These are phyloP conservation scores for Penicillium paneum DNA, from an alignment of 2,329 filamentous ascomycete genomes.

Conservation along the genomic window DNA sequence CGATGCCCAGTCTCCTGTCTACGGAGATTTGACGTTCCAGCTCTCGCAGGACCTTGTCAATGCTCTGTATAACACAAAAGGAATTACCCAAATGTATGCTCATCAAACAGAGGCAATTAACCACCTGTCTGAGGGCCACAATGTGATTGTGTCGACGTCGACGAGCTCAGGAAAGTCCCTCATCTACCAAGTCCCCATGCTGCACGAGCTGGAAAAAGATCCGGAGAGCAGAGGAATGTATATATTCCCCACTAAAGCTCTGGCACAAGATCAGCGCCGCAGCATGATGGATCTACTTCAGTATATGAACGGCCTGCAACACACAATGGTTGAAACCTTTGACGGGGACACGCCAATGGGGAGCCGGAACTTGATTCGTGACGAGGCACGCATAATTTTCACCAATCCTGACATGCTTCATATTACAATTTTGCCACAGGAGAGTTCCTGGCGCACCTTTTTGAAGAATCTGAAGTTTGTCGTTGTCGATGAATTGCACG, in stretches of 20 bases:
- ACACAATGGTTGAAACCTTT: slow-evolving; percentile 82
- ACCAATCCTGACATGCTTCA: slow-evolving; percentile 99
- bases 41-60: slow-evolving; percentile 93
- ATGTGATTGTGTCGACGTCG: slow-evolving; percentile 91
- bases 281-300: slow-evolving; percentile 80
- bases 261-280: slow-evolving; percentile 89
- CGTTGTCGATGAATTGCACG: slow-evolving; percentile 87
- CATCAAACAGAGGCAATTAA: slow-evolving; percentile 96
- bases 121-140: slow-evolving; percentile 71
- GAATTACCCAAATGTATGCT: slow-evolving; percentile 80
- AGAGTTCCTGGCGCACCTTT: slow-evolving; percentile 83
- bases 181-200: slow-evolving; percentile 94
- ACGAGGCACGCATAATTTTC: slow-evolving; percentile 89
- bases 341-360: slow-evolving; percentile 89
- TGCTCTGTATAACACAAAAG: slow-evolving; percentile 85
- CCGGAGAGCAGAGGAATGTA: slow-evolving; percentile 81
- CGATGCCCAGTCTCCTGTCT: slow-evolving; percentile 75
- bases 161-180: slow-evolving; percentile 96
- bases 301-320: slow-evolving; percentile 74
- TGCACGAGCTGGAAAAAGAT: slow-evolving; percentile 81
- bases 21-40: slow-evolving; percentile 78
- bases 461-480: slow-evolving; percentile 87
- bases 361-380: slow-evolving; percentile 74
- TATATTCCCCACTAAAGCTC: slow-evolving; percentile 94
- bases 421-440: slow-evolving; percentile 86